Evolutionary conservation across 805 yeast species (phyloP).

Genomic region (Martiniozyma abietophila): DNA sequence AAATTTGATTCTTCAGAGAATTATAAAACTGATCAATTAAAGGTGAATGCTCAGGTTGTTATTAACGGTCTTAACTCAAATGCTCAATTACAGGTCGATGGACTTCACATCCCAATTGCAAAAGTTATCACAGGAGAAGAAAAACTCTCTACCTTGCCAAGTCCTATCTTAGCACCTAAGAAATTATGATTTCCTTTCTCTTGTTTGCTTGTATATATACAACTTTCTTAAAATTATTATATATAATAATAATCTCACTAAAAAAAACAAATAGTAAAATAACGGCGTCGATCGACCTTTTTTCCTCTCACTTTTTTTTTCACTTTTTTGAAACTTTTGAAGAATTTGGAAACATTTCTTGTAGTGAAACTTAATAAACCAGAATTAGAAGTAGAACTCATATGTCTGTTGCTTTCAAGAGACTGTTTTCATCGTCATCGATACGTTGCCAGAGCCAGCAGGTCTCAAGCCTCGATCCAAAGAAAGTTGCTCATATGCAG

Average conservation of each 20-base stretch:
- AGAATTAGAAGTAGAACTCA: too few relatives aligned
- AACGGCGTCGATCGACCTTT: constrained; percentile 6
- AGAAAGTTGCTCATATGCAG: constrained; percentile 36
- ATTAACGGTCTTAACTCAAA: constrained; percentile 24
- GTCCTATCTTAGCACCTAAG: constrained; percentile 12
- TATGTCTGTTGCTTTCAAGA: not conserved
- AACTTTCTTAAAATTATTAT: not conserved
- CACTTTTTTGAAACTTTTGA: not conserved
- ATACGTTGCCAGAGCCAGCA: constrained; percentile 9
- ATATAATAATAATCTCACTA: constrained; percentile 1
- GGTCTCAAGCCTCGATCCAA: constrained; percentile 14
- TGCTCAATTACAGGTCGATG: constrained; percentile 24
- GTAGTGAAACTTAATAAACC: too few relatives aligned
- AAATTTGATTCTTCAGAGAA: constrained; percentile 12
- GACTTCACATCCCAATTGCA: constrained; percentile 15
- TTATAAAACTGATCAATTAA: constrained; percentile 19
- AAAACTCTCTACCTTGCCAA: constrained; percentile 17
- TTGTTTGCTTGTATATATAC: not conserved
- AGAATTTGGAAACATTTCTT: too few relatives aligned
- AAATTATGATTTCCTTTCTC: constrained; percentile 5
- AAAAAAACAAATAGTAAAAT: too few relatives aligned
- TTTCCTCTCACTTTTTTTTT: not conserved
- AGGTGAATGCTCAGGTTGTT: constrained; percentile 24
- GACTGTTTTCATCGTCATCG: constrained; percentile 13
- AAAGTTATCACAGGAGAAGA: constrained; percentile 16